Evolutionary conservation across 1,139 yeast genomes (phyloP), one percentile per base, ranked within the genome.

Genomic region (Candida frijolesensis): DNA sequence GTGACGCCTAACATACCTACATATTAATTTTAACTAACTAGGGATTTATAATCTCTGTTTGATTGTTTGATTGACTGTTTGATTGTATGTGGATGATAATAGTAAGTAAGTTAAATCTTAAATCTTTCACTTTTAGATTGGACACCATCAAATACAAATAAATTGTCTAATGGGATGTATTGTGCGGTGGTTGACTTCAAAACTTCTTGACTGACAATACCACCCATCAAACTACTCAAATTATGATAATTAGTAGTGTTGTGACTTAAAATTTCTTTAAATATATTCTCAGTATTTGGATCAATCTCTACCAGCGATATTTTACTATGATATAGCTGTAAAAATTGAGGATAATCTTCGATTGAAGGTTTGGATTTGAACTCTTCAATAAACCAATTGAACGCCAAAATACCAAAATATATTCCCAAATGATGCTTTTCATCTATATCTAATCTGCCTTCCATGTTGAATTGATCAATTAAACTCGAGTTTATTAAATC

Each of bases 131-230:
- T 76, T 34, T 71, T 69, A 18, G 87, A 78, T 22, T 70, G 64
- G 8, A 84, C 72, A 2, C 94, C 96, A 63, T 89, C 92, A 63
- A 81, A 88, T 0, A 85, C 75, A 48, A 84, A 73, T 18, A 84
- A 67, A 57, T 88, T 86, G 55, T 85, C 85, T 44, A 88, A 62
- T 1, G 96, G 92, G 4, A 84, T 74, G 58, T 87, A 89, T 64
- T 90, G 96, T 44, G 80, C 79, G 1, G 96, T 87, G 12, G 86
- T 64, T 2, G 86, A 60, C 67, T 69, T 87, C 51, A 85, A 73
- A 9, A 79, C 80, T 61, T 90, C 97, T 62, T 90, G 96, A 15
- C 90, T 83, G 0, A 83, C 89, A 10, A 89, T 69, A 0, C 96
- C 96, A 4, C 96, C 96, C 58, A 88, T 70, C n/a, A 87, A 66